These are phyloP conservation scores for Sonneratia caseolaris DNA, from an alignment of 345 rosid genomes.

Conservation along the genomic window DNA sequence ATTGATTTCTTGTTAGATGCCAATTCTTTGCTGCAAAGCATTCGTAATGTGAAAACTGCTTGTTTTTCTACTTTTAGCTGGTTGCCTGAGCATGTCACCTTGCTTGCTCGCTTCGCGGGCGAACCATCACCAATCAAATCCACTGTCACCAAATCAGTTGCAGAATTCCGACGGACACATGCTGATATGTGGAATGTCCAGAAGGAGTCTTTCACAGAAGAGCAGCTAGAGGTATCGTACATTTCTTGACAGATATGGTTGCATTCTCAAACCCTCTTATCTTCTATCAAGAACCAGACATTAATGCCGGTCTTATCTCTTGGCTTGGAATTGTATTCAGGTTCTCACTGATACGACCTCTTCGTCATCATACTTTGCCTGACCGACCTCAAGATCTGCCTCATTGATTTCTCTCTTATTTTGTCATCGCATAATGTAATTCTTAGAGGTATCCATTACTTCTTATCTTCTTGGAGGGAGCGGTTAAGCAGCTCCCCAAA, in stretches of 20 bases:
- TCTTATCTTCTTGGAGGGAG: too few relatives aligned
- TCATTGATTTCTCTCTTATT: not conserved
- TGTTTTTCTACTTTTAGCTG: conserved; percentile 30
- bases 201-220: conserved; percentile 82
- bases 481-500: too few relatives aligned
- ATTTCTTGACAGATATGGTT: not conserved
- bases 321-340: conserved; percentile 31
- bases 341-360: conserved; percentile 92
- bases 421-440: too few relatives aligned
- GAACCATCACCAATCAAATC: conserved; percentile 89
- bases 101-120: conserved; percentile 69
- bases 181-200: conserved; percentile 95
- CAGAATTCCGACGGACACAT: conserved; percentile 91
- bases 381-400: conserved; percentile 14
- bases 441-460: too few relatives aligned
- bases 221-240: conserved; percentile 77
- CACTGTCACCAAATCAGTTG: conserved; percentile 94
- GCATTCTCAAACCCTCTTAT: not conserved
- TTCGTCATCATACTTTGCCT: conserved; percentile 90
- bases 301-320: not conserved
- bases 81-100: conserved; percentile 87
- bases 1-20: not conserved
- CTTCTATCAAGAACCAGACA: not conserved
- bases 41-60: not conserved
- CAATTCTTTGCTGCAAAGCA: not conserved